Conservation (phyloP, 2,329 filamentous ascomycete genomes). For the Scedosporium apiospermum region DNA sequence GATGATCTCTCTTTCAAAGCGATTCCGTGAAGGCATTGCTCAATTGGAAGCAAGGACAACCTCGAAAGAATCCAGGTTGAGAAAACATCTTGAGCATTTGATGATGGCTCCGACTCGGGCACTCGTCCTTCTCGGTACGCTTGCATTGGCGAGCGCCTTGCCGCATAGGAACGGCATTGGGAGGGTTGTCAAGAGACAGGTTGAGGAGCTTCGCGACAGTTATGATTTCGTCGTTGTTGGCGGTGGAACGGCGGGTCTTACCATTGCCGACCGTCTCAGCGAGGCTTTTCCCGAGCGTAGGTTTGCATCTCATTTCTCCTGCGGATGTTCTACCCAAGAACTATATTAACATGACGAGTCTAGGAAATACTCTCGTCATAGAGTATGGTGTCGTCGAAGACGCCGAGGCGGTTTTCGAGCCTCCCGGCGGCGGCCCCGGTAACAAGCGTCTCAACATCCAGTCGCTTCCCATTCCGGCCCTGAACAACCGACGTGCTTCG, state of each 20-base stretch:
- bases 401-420: conserved; percentile 17
- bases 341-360: neutral
- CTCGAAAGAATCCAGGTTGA: neutral
- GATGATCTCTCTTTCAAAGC: neutral
- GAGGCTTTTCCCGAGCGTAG: conserved; percentile 22
- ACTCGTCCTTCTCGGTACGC: neutral
- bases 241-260: conserved; percentile 51
- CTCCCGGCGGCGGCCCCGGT: conserved; percentile 14
- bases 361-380: conserved; percentile 13
- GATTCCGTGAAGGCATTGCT: neutral
- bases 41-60: neutral
- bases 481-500: conserved; percentile 16
- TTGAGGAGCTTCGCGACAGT: conserved; percentile 6
- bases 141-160: neutral
- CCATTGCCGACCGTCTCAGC: conserved; percentile 45
- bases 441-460: conserved; percentile 14
- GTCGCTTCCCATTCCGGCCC: conserved; percentile 15
- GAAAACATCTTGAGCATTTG: neutral
- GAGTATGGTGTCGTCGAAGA: conserved; percentile 13
- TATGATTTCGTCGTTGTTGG: conserved; percentile 57
- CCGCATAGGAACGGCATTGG: neutral
- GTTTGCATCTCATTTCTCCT: neutral
- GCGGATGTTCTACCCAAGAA: neutral
- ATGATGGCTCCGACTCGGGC: neutral
- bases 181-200: conserved; percentile 3